These are phyloP conservation scores for Phytophthora boehmeriae DNA, from an alignment of 352 stramenopile species.

Conservation along the genomic window DNA sequence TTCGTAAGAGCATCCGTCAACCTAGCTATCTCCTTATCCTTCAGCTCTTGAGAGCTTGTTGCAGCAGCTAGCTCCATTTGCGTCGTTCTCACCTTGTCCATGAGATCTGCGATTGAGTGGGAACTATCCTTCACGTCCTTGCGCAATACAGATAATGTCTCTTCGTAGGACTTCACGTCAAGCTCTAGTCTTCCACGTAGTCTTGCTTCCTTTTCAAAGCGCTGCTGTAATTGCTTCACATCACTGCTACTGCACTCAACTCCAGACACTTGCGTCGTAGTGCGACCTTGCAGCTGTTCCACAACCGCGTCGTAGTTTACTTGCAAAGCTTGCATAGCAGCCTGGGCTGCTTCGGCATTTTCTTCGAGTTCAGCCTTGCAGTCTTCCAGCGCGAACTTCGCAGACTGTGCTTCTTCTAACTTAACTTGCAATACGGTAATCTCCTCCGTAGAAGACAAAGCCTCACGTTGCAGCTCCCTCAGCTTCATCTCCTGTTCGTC, in stretches of 20 bases:
- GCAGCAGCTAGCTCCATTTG: conserved; percentile 32
- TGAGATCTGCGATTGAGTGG: conserved; percentile 37
- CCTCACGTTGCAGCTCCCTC: conserved; percentile 19
- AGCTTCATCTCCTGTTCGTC: conserved; percentile 23
- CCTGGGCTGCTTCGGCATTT: conserved; percentile 20
- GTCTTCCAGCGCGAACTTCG: conserved; percentile 21
- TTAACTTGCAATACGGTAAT: conserved; percentile 17
- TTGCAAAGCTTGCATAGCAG: conserved; percentile 22
- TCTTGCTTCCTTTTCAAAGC: conserved; percentile 46
- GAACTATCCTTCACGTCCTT: conserved; percentile 60
- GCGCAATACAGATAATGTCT: conserved; percentile 57
- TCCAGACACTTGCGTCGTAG: not conserved
- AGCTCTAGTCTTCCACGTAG: conserved; percentile 52
- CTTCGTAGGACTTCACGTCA: conserved; percentile 73
- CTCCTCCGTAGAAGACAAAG: conserved; percentile 14
- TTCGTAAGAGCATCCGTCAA: conserved; percentile 36
- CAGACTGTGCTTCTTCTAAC: conserved; percentile 18
- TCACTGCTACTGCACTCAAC: conserved; percentile 8
- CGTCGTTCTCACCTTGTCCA: conserved; percentile 45
- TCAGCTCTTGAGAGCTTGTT: conserved; percentile 27
- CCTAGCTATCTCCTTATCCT: conserved; percentile 42
- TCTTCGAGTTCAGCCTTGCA: conserved; percentile 31
- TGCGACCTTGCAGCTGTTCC: conserved; percentile 15
- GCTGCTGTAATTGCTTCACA: conserved; percentile 38
- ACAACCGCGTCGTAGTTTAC: conserved; percentile 17